Evolutionary conservation across 148 eudicot species (phyloP).

Genomic region (Beta vulgaris): DNA sequence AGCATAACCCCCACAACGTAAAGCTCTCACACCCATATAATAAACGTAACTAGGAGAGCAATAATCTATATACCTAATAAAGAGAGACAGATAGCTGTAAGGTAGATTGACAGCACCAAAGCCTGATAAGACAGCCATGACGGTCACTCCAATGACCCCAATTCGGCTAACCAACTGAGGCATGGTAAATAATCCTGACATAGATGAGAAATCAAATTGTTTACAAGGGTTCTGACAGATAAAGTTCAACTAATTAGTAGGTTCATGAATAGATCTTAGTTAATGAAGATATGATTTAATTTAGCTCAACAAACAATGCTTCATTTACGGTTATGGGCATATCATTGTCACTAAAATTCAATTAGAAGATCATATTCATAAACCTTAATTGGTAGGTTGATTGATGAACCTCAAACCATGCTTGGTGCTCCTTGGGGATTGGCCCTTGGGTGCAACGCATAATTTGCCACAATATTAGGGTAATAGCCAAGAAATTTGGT

Average conservation of each 20-base stretch:
- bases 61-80: slow-evolving; percentile 61
- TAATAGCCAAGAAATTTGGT: not conserved
- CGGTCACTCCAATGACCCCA: slow-evolving; percentile 96
- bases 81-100: slow-evolving; percentile 91
- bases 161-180: slow-evolving; percentile 98
- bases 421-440: too few species aligned
- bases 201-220: not conserved
- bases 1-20: not conserved
- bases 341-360: too few species aligned
- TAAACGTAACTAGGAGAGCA: not conserved
- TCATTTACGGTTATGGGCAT: too few species aligned
- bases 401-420: too few species aligned
- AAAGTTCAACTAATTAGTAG: too few species aligned
- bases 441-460: too few species aligned
- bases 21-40: not conserved
- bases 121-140: slow-evolving; percentile 95
- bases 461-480: too few species aligned
- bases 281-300: too few species aligned
- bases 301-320: too few species aligned
- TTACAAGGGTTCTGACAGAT: not conserved
- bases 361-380: too few species aligned
- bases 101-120: slow-evolving; percentile 99
- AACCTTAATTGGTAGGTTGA: too few species aligned
- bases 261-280: too few species aligned
- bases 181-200: slow-evolving; percentile 87